Evolutionary conservation across 306 rosid species (phyloP), one percentile per base, ranked within the genome.

Genomic region (Dryas octopetala): DNA sequence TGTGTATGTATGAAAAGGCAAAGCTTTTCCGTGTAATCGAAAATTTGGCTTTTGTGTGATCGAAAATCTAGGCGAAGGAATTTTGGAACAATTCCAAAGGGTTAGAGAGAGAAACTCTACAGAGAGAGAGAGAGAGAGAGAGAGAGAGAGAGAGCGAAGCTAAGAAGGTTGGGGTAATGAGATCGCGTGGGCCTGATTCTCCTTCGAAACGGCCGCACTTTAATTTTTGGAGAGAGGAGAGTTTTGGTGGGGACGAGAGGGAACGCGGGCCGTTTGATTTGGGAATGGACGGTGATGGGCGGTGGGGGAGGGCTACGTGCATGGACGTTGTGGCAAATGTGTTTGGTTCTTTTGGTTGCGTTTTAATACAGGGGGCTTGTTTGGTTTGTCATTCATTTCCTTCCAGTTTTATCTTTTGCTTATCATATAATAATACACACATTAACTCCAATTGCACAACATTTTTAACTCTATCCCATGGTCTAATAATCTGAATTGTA

Each of bases 141-240:
- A 51, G 28, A 28, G 40, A 51, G 28, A 28, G 40, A 67, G 50
- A 50, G 45, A 7, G 68, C 12, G 53, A 16, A 68, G 68, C 64
- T 1, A 3, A 66, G 71, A 13, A 64, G 62, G 47, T 28, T 28
- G 43, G 41, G 64, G 26, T 72, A 76, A 68, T 66, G 76, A 73
- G 79, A 79, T 86, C 84, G 83, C 68, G 87, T 82, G 89, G 86
- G 85, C 84, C 81, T 78, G 76, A 66, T 76, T 71, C 72, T 54
- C 81, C 62, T 70, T 54, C 62, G 38, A 71, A 74, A 69, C 62
- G 53, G 79, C 70, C 52, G 43, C 59, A 44, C 79, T 82, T 69
- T 9, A 14, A 3, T n/a, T 44, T 59, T 69, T 10, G 55, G 45
- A 52, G 63, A 60, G 26, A 5, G 59, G n/a, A 0, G 19, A 8